These are phyloP conservation scores for Calonectria honghensis DNA, from an alignment of 2,329 filamentous ascomycete species.

Conservation along the genomic window DNA sequence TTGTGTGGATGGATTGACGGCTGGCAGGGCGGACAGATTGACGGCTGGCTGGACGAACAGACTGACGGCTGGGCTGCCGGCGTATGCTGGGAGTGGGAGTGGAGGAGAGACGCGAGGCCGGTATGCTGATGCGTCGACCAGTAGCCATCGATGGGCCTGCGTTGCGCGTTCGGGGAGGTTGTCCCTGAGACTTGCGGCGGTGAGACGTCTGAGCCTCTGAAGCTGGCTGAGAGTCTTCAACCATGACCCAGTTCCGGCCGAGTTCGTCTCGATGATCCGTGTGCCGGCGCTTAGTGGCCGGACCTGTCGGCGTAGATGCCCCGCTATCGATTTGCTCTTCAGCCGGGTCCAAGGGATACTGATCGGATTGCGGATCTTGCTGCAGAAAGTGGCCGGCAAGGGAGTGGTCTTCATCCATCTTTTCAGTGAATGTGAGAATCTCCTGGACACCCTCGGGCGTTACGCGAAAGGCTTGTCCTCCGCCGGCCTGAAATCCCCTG, in stretches of 20 bases:
- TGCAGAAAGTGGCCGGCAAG: constrained; percentile 60
- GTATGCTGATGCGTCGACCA: constrained; percentile 67
- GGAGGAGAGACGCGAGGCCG: constrained; percentile 56
- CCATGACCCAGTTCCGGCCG: constrained; percentile 82
- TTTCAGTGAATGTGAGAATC: constrained; percentile 42
- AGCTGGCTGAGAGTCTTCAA: constrained; percentile 65
- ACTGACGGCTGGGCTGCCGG: constrained; percentile 55
- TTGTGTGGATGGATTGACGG: neutral
- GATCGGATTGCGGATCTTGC: constrained; percentile 48
- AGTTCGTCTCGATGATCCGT: constrained; percentile 74
- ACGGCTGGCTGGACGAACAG: constrained; percentile 56
- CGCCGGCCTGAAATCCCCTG: constrained; percentile 90
- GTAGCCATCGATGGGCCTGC: constrained; percentile 57
- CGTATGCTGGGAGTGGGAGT: constrained; percentile 53
- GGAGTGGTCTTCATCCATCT: constrained; percentile 48
- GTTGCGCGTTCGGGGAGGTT: constrained; percentile 58
- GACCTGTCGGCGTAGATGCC: constrained; percentile 65
- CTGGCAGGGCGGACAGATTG: neutral
- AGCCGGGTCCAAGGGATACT: constrained; percentile 40
- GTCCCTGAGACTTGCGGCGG: constrained; percentile 53
- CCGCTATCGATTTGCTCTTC: constrained; percentile 58
- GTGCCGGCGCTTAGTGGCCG: constrained; percentile 73
- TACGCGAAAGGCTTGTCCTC: constrained; percentile 82
- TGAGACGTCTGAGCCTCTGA: constrained; percentile 52
- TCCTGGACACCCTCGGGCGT: constrained; percentile 50